Conservation (phyloP, 805 yeast genomes). For the Saccharomycopsis schoenii region DNA sequence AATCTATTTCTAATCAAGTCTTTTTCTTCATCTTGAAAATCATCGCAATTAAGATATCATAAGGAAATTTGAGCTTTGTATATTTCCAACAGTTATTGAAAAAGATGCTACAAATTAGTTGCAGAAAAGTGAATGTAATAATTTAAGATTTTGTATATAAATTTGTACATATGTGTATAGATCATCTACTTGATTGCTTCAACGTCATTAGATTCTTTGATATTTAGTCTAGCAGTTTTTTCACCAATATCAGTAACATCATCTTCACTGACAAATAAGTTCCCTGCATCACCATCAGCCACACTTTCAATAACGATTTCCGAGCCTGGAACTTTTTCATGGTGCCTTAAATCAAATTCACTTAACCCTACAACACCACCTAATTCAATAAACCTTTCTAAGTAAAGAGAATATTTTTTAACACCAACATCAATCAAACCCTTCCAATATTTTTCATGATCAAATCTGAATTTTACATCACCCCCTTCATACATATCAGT, state of each 20-base stretch:
- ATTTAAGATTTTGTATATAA: no score
- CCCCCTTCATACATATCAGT: slow-evolving; percentile 40
- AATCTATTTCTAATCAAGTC: no score
- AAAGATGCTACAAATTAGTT: no score
- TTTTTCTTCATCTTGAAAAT: no score
- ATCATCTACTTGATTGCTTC: background rate
- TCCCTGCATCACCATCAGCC: background rate
- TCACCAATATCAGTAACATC: background rate
- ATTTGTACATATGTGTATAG: no score
- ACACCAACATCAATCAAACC: slow-evolving; percentile 37
- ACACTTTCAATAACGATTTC: slow-evolving; percentile 13
- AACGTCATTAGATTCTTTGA: background rate
- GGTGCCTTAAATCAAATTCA: slow-evolving; percentile 39
- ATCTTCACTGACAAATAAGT: background rate
- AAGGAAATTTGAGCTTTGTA: no score
- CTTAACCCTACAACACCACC: slow-evolving; percentile 45
- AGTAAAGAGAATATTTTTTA: slow-evolving; percentile 29
- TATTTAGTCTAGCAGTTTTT: background rate
- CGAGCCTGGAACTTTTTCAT: slow-evolving; percentile 17
- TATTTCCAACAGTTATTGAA: no score
- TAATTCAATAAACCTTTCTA: slow-evolving; percentile 28
- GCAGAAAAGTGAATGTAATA: no score
- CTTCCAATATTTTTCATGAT: slow-evolving; percentile 46
- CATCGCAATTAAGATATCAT: no score
- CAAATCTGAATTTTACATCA: slow-evolving; percentile 38